phyloP scores from a whole-genome alignment of 2,329 filamentous ascomycete genomes.

The Botrytis fabae region DNA sequence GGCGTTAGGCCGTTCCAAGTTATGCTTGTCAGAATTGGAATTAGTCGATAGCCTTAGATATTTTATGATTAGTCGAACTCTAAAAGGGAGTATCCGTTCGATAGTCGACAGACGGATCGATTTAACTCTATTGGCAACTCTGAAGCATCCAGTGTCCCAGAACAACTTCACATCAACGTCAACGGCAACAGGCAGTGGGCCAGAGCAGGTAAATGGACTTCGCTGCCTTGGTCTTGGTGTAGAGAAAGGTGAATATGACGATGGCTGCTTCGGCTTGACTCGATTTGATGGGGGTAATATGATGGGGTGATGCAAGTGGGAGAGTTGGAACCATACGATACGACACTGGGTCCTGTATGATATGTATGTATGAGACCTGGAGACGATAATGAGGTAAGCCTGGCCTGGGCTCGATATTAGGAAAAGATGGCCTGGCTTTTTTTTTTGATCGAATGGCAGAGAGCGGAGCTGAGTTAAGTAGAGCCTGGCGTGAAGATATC shows the following conservation, averaged over 20 bases:
- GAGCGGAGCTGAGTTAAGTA: slow-evolving; percentile 7
- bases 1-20: slow-evolving; percentile 15
- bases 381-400: slow-evolving; percentile 16
- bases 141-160: background rate
- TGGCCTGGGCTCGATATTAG: slow-evolving; percentile 15
- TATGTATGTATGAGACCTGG: slow-evolving; percentile 18
- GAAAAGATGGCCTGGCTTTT: slow-evolving; percentile 2
- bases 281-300: background rate
- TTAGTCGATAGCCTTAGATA: slow-evolving; percentile 16
- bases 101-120: background rate
- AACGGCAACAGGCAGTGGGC: slow-evolving; percentile 1
- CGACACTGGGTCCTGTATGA: slow-evolving; percentile 20
- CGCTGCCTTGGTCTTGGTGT: slow-evolving; percentile 7
- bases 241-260: slow-evolving; percentile 8
- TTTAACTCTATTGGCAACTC: background rate
- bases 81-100: slow-evolving; percentile 21
- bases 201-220: background rate
- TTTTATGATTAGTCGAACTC: slow-evolving; percentile 17
- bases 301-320: slow-evolving; percentile 12
- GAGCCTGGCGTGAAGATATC: slow-evolving; percentile 20
- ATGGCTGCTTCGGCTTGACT: slow-evolving; percentile 1
- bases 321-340: slow-evolving; percentile 17
- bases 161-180: slow-evolving; percentile 9
- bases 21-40: background rate
- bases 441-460: background rate